Conservation (phyloP, 176 grass and related monocot genomes). For the Aegilops speltoides region DNA sequence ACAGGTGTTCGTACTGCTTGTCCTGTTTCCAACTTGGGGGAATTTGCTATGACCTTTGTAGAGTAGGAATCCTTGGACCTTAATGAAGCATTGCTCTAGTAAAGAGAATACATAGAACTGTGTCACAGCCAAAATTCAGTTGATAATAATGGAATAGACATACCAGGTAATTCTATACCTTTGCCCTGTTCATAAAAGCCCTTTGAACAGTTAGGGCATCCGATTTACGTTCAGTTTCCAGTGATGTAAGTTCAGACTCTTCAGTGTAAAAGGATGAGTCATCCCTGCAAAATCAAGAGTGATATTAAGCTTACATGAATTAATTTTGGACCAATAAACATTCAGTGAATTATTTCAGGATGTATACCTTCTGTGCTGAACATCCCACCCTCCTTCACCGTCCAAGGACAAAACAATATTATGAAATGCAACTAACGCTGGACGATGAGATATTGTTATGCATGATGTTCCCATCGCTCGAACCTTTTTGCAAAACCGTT, state of each 20-base stretch:
- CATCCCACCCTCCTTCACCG: slow-evolving; percentile 89
- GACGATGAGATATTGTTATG: slow-evolving; percentile 98
- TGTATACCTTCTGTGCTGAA: slow-evolving; percentile 81
- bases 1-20: slow-evolving; percentile 31
- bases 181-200: slow-evolving; percentile 74
- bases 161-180: slow-evolving; percentile 49
- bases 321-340: slow-evolving; percentile 20
- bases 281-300: slow-evolving; percentile 55
- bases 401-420: slow-evolving; percentile 98
- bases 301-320: slow-evolving; percentile 11
- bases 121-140: not conserved
- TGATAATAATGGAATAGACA: slow-evolving; percentile 19
- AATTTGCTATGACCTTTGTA: slow-evolving; percentile 66
- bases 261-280: slow-evolving; percentile 61
- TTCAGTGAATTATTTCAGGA: slow-evolving; percentile 22
- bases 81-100: slow-evolving; percentile 62
- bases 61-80: slow-evolving; percentile 68
- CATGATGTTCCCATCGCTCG: slow-evolving; percentile 97
- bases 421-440: slow-evolving; percentile 98
- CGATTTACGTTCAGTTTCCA: slow-evolving; percentile 73
- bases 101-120: slow-evolving; percentile 33
- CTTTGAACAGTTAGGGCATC: slow-evolving; percentile 87
- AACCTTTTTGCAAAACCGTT: slow-evolving; percentile 95
- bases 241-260: slow-evolving; percentile 50
- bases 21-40: slow-evolving; percentile 50